These are phyloP conservation scores for Golubevia sp. DNA, from an alignment of 1,284 basidiomycete genomes.

Conservation along the genomic window DNA sequence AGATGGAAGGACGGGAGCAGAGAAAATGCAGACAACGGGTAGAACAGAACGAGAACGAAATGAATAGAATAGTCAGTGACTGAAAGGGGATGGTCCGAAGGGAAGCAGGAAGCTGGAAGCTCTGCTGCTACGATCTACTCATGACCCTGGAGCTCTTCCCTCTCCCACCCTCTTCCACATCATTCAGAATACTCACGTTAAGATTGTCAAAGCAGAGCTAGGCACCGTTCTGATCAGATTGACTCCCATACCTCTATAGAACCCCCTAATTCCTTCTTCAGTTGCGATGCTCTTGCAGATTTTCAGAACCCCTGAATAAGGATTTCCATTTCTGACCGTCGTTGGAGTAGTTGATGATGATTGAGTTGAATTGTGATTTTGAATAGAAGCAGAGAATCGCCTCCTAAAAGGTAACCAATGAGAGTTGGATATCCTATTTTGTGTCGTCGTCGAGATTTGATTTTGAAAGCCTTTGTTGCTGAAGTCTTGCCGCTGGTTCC, in stretches of 20 bases:
- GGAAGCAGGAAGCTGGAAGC: no score
- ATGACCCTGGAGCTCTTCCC: neutral
- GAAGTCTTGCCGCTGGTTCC: slow-evolving; percentile 8
- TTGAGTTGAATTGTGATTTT: neutral
- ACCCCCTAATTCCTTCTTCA: slow-evolving; percentile 48
- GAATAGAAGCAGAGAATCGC: neutral
- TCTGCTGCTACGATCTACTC: no score
- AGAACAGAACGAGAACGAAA: neutral
- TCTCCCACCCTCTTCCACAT: neutral
- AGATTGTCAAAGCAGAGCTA: slow-evolving; percentile 49
- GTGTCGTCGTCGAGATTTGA: neutral
- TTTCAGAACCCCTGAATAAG: slow-evolving; percentile 42
- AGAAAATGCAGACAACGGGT: neutral
- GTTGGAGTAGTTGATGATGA: no score
- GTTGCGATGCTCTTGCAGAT: slow-evolving; percentile 27
- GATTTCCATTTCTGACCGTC: no score
- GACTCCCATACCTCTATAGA: slow-evolving; percentile 56
- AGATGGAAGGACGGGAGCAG: neutral
- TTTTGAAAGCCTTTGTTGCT: neutral
- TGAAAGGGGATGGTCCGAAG: no score
- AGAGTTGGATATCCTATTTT: neutral
- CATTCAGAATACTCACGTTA: slow-evolving; percentile 27
- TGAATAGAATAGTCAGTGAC: no score
- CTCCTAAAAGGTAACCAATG: no score
- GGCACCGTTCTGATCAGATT: slow-evolving; percentile 56